Conservation (phyloP, 176 grass and related monocot species). For the Carex parvula region DNA sequence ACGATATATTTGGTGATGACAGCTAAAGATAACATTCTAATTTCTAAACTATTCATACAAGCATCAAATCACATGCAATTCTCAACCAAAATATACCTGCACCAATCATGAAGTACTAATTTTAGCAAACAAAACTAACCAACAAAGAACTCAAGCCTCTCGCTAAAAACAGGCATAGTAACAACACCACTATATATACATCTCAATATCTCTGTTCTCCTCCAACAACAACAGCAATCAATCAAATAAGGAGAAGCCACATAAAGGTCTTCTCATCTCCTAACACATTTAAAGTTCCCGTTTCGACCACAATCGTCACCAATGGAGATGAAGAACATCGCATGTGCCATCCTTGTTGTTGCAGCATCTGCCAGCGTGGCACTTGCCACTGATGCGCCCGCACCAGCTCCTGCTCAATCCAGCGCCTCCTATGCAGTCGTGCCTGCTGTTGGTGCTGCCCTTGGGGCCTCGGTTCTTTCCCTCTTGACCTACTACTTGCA, state of each 20-base stretch:
- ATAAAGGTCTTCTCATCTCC: conserved; percentile 28
- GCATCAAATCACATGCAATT: conserved; percentile 19
- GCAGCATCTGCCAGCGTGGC: conserved; percentile 28
- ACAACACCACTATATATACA: conserved; percentile 14
- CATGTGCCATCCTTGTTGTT: conserved; percentile 30
- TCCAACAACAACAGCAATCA: conserved; percentile 21
- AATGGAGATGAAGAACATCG: conserved; percentile 48
- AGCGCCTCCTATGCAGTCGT: conserved; percentile 20
- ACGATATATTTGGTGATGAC: neutral
- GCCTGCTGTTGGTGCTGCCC: conserved; percentile 18
- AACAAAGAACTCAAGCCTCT: neutral
- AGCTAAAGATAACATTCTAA: neutral
- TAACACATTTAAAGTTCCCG: neutral
- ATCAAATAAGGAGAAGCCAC: conserved; percentile 21
- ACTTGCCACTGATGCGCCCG: conserved; percentile 26
- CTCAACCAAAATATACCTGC: neutral
- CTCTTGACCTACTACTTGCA: conserved; percentile 29
- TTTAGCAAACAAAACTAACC: conserved; percentile 8
- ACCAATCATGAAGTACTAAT: conserved; percentile 14
- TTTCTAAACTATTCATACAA: neutral
- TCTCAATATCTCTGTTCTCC: neutral
- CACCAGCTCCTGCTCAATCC: conserved; percentile 22
- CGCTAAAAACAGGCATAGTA: conserved; percentile 11
- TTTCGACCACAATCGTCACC: neutral
- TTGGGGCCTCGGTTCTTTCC: conserved; percentile 30